Evolutionary conservation across 768 basidiomycete genomes (phyloP), one percentile per base, ranked within the genome.

Genomic region (Galerina marginata): DNA sequence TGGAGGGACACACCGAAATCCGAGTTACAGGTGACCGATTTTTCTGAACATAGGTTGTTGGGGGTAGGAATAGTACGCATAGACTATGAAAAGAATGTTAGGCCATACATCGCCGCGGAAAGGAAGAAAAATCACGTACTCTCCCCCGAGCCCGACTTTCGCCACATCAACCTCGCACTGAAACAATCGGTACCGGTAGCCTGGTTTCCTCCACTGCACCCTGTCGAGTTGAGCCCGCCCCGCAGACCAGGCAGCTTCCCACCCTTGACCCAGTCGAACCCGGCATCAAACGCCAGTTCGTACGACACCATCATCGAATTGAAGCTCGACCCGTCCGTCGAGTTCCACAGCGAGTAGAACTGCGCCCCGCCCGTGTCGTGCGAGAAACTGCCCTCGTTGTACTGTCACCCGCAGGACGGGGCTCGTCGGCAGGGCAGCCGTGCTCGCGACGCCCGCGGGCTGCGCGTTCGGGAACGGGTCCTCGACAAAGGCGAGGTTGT

Each of bases 1-100:
- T 83, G 78, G 16, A 95, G 76, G 58, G 90, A 91, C n/a, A 87
- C 85, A 38, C 93, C 93, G 69, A 88, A 94, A 61, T 90, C 90
- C 9, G 79, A 71, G 68, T 92, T 89, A 75, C 93, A 94, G 29
- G 75, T 80, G 51, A 93, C 79, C 45, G 79, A 74, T 43, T 72
- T 69, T 20, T 85, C 74, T 6, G 75, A 75, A 67, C 91, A 93
- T 9, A 94, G 69, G 48, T 76, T 74, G 68, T 88, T 84, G 6
- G 86, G 75, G 0, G 82, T 80, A 3, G 90, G 88, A 48, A 93
- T 85, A n/a, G 69, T 96, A 95, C 9, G 90, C 89, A 72, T 94
- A 95, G 9, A 90, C 92, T 93, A 48, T 42, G 59, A 60, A 38
- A 38, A 59, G 45, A 61, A 33, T 39, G 64, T 47, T 36, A 50